Conservation (phyloP, 2,329 filamentous ascomycete genomes). For the Pseudogymnoascus pannorum region DNA sequence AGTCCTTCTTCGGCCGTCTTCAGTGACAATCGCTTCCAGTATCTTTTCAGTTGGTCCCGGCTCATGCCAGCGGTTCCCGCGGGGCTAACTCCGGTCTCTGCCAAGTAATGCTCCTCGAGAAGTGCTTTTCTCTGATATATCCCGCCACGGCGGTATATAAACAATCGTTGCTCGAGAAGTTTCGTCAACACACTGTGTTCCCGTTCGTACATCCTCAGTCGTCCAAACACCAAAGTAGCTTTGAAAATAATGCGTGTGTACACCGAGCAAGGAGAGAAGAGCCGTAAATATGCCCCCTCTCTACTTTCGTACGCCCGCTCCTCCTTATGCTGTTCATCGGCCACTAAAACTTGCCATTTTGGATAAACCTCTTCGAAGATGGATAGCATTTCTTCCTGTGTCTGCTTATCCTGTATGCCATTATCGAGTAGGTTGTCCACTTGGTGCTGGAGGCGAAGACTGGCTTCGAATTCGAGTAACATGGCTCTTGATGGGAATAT, state of each 20-base stretch:
- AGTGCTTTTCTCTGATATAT: conserved; percentile 97
- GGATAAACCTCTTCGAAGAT: conserved; percentile 69
- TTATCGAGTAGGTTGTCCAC: conserved; percentile 79
- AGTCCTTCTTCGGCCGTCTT: conserved; percentile 79
- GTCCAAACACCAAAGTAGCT: conserved; percentile 67
- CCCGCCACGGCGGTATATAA: conserved; percentile 75
- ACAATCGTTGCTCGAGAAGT: conserved; percentile 72
- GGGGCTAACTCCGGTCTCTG: conserved; percentile 27
- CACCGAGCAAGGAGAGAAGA: conserved; percentile 85
- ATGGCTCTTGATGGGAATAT: conserved; percentile 73
- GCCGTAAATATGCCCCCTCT: conserved; percentile 80
- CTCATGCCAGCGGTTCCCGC: conserved; percentile 23
- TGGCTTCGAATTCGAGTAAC: conserved; percentile 82
- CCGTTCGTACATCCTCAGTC: conserved; percentile 69
- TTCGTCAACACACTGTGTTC: conserved; percentile 71
- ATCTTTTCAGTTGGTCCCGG: conserved; percentile 60
- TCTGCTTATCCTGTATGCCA: conserved; percentile 58
- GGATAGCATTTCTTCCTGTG: conserved; percentile 59
- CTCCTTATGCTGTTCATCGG: conserved; percentile 72
- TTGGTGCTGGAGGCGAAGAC: conserved; percentile 71
- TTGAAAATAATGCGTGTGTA: conserved; percentile 94
- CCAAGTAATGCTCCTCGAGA: conserved; percentile 93
- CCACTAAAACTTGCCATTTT: conserved; percentile 68
- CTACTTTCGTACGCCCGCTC: conserved; percentile 68
- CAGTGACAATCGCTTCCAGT: conserved; percentile 72